Percentiles rank a stretch among this genome's conserved stretches.
Conservation (phyloP, 2,329 filamentous ascomycete species). For the Teratosphaeria destructans region DNA sequence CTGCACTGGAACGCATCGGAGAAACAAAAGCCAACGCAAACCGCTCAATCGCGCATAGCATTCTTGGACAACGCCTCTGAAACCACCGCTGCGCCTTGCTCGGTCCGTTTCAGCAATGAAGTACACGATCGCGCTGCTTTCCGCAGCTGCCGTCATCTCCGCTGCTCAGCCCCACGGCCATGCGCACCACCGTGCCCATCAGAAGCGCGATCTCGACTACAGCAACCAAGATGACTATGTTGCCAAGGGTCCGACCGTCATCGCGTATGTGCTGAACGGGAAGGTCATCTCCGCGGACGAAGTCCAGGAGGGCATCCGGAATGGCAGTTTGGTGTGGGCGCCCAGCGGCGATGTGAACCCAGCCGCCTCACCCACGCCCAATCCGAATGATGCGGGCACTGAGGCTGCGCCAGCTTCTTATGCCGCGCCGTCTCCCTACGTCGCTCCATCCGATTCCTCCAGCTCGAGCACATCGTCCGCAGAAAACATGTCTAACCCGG, state of each 20-base stretch:
- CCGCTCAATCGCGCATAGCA: constrained; percentile 9
- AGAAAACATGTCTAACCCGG: background rate
- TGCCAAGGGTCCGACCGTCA: constrained; percentile 50
- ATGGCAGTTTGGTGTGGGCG: constrained; percentile 56
- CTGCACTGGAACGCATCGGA: constrained; percentile 11
- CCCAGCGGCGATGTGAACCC: constrained; percentile 33
- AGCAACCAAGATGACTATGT: constrained; percentile 42
- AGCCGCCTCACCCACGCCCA: background rate
- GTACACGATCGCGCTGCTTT: constrained; percentile 24
- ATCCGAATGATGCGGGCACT: background rate
- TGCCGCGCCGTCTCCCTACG: background rate
- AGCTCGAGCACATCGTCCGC: background rate
- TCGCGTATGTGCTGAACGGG: constrained; percentile 63
- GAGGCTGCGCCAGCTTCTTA: background rate
- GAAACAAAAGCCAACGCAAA: constrained; percentile 3
- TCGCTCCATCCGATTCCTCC: background rate
- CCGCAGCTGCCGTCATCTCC: constrained; percentile 32
- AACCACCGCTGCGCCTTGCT: background rate
- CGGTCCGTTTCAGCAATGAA: constrained; percentile 22
- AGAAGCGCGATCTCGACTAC: constrained; percentile 38
- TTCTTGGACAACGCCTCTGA: constrained; percentile 2
- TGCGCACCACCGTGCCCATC: constrained; percentile 51
- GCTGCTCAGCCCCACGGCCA: constrained; percentile 50
- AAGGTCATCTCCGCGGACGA: constrained; percentile 50
- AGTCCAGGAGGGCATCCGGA: constrained; percentile 60